These are phyloP conservation scores for Gentiana straminea DNA, from an alignment of 257 asterid genomes.

Conservation along the genomic window DNA sequence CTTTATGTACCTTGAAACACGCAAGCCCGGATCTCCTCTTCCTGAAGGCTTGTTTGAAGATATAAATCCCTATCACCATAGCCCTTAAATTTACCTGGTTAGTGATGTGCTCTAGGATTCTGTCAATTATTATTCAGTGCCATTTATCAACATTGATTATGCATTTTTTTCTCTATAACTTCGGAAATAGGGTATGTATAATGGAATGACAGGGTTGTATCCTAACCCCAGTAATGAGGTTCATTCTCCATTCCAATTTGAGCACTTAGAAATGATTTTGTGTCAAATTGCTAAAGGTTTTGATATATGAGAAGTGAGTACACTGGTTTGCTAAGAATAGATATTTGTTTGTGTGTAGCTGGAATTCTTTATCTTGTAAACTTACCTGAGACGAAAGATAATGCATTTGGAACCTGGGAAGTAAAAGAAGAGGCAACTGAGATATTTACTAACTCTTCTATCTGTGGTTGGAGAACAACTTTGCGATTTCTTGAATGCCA, in stretches of 20 bases:
- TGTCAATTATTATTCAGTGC: not conserved
- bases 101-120: conserved; percentile 2
- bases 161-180: not conserved
- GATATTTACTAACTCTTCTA: conserved; percentile 26
- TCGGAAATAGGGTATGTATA: not conserved
- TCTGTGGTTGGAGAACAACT: conserved; percentile 53
- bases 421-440: conserved; percentile 33
- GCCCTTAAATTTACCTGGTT: conserved; percentile 55
- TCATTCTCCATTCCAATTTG: too few relatives aligned
- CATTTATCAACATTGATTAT: not conserved
- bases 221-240: not conserved
- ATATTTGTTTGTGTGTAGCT: conserved; percentile 26
- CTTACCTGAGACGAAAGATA: conserved; percentile 25
- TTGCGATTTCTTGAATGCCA: conserved; percentile 36
- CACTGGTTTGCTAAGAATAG: not conserved
- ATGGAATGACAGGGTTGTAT: not conserved
- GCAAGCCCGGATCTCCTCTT: conserved; percentile 29
- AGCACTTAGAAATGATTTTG: too few relatives aligned
- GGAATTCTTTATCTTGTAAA: conserved; percentile 42
- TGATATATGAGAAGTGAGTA: not conserved
- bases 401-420: conserved; percentile 43
- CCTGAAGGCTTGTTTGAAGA: conserved; percentile 37
- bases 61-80: conserved; percentile 35
- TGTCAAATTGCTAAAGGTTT: not conserved
- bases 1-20: conserved; percentile 18